Conservation (phyloP, 2,329 filamentous ascomycete species). For the Fonsecaea pugnacius region DNA sequence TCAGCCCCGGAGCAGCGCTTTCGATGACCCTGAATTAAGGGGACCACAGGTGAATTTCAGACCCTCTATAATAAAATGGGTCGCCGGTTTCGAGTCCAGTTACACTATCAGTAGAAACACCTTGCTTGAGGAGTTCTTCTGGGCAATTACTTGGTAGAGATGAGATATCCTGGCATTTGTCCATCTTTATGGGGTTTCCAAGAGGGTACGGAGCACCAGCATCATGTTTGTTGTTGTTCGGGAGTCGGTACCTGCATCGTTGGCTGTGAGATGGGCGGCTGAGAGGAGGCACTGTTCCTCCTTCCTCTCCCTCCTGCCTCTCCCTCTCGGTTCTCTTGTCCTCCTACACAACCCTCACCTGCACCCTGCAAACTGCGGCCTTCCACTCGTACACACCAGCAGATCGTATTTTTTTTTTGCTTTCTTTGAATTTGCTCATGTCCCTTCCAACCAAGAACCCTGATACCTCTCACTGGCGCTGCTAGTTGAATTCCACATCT, state of each 20-base stretch:
- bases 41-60: not conserved
- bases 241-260: not conserved
- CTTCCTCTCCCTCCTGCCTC: not conserved
- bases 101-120: not conserved
- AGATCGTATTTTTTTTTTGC: not conserved
- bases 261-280: not conserved
- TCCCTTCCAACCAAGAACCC: not conserved
- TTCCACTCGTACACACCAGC: not conserved
- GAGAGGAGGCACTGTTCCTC: not conserved
- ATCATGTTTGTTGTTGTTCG: not conserved
- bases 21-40: not conserved
- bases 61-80: not conserved
- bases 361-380: not conserved
- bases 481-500: not conserved
- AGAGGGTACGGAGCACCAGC: not conserved
- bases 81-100: not conserved
- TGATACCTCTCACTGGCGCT: not conserved
- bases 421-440: slow-evolving; percentile 5
- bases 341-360: not conserved
- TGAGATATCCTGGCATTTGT: not conserved
- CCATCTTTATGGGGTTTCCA: not conserved
- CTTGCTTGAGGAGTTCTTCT: not conserved
- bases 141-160: not conserved
- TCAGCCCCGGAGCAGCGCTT: not conserved
- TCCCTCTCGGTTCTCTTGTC: not conserved